Conservation (phyloP, 805 yeast genomes). For the Cyberlindnera mississippiensis region DNA sequence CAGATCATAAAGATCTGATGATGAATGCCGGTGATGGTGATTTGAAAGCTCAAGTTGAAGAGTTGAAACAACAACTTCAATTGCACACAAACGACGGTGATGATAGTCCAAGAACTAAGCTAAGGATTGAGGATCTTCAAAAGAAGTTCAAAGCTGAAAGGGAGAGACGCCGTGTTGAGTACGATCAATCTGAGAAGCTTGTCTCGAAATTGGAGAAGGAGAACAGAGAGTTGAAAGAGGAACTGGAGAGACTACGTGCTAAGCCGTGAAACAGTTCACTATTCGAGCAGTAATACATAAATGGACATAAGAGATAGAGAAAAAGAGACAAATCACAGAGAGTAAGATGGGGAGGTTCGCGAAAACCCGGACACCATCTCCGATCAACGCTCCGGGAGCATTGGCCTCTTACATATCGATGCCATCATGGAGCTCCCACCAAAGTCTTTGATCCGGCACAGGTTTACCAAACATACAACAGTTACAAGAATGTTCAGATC, state of each 20-base stretch:
- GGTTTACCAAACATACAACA: too few relatives aligned
- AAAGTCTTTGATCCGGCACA: too few relatives aligned
- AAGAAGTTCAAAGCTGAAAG: constrained; percentile 67
- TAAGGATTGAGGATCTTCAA: constrained; percentile 58
- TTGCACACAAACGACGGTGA: constrained; percentile 18
- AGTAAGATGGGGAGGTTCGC: too few relatives aligned
- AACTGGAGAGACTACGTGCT: constrained; percentile 15
- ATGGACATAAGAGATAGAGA: too few relatives aligned
- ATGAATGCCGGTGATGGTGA: constrained; percentile 11
- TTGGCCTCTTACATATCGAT: too few relatives aligned
- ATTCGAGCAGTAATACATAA: too few relatives aligned
- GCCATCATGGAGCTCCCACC: too few relatives aligned
- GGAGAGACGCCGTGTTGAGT: constrained; percentile 62
- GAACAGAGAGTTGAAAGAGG: constrained; percentile 38
- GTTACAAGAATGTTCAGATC: constrained; percentile 10
- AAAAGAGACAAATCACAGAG: too few relatives aligned
- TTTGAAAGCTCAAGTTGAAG: constrained; percentile 13
- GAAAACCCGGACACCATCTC: too few relatives aligned
- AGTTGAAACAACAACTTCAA: constrained; percentile 17
- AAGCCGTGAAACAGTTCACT: too few relatives aligned
- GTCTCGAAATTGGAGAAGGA: constrained; percentile 54
- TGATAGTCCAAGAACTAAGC: constrained; percentile 35
- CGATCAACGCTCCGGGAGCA: too few relatives aligned
- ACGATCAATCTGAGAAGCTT: constrained; percentile 48
- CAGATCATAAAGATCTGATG: constrained; percentile 44